Evolutionary conservation across 2,329 filamentous ascomycete genomes (phyloP).

Genomic region (Phialemonium atrogriseum): DNA sequence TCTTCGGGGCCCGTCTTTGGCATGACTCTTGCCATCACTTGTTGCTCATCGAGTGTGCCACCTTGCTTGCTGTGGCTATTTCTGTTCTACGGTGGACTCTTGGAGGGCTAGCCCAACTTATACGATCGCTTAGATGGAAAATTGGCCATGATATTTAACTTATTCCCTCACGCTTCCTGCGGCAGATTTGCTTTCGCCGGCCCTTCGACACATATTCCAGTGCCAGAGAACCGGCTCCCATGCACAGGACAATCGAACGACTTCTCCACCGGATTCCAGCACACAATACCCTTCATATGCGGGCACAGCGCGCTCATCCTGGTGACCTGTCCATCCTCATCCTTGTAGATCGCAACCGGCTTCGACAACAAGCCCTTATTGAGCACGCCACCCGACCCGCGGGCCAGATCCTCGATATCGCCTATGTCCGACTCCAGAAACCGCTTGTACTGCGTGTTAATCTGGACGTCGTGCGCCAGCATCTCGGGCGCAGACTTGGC

Average conservation of each 20-base stretch:
- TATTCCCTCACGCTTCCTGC: no score
- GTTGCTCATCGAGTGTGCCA: no score
- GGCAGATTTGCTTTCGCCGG: slow-evolving; percentile 23
- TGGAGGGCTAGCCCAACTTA: no score
- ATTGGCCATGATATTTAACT: no score
- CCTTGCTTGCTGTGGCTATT: no score
- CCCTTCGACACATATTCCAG: slow-evolving; percentile 26
- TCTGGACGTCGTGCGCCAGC: slow-evolving; percentile 42
- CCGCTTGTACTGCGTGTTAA: slow-evolving; percentile 49
- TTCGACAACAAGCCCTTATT: no score
- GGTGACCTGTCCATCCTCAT: slow-evolving; percentile 39
- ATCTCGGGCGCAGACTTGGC: slow-evolving; percentile 34
- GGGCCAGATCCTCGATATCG: slow-evolving; percentile 46
- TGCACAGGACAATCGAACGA: slow-evolving; percentile 46
- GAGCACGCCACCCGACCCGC: slow-evolving; percentile 41
- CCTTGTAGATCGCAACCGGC: slow-evolving; percentile 47
- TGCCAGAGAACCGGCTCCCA: slow-evolving; percentile 29
- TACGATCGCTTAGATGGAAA: no score
- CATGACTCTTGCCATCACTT: no score
- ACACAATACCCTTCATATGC: slow-evolving; percentile 46
- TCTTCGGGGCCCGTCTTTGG: no score
- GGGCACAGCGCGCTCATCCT: slow-evolving; percentile 47
- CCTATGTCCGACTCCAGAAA: slow-evolving; percentile 43
- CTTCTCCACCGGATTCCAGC: slow-evolving; percentile 46
- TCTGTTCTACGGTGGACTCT: no score